Percentiles rank a stretch among this genome's conserved stretches.
Conservation (phyloP, 2,329 filamentous ascomycete genomes). For the Arthroderma sp. region DNA sequence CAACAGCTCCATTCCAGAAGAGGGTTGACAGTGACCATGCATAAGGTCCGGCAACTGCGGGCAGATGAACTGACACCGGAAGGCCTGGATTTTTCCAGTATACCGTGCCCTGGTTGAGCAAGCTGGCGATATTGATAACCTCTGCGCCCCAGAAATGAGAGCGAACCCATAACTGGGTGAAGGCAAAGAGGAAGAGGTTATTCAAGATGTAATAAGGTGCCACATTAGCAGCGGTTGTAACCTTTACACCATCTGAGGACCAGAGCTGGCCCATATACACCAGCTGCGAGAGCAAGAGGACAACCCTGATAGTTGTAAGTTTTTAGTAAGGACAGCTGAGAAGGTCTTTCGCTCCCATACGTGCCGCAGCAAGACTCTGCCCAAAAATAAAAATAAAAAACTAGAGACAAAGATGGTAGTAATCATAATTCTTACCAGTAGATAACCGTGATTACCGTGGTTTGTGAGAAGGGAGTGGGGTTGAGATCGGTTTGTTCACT, state of each 20-base stretch:
- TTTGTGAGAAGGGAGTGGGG: slow-evolving; percentile 63
- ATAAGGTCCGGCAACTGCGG: slow-evolving; percentile 62
- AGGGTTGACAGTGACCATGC: slow-evolving; percentile 78
- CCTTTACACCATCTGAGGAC: slow-evolving; percentile 47
- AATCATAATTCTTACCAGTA: slow-evolving; percentile 51
- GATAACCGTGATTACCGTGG: slow-evolving; percentile 48
- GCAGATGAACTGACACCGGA: slow-evolving; percentile 61
- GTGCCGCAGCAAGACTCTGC: not conserved
- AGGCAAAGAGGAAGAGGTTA: slow-evolving; percentile 71
- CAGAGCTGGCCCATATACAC: slow-evolving; percentile 68
- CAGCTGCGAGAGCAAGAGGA: slow-evolving; percentile 61
- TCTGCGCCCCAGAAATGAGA: slow-evolving; percentile 63
- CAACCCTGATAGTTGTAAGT: slow-evolving; percentile 38
- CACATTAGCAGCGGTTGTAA: slow-evolving; percentile 60
- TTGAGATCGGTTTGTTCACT: slow-evolving; percentile 59
- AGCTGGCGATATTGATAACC: slow-evolving; percentile 64
- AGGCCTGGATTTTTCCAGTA: slow-evolving; percentile 70
- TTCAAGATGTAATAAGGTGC: slow-evolving; percentile 74
- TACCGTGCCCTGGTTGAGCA: slow-evolving; percentile 62
- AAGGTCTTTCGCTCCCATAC: not conserved
- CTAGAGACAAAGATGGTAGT: no score
- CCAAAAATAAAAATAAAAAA: no score
- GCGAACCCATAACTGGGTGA: slow-evolving; percentile 71
- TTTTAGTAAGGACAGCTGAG: slow-evolving; percentile 1
- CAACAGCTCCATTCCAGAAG: slow-evolving; percentile 80